Evolutionary conservation across 805 yeast species (phyloP), one percentile per base, ranked within the genome.

Genomic region (Hanseniaspora thailandica): DNA sequence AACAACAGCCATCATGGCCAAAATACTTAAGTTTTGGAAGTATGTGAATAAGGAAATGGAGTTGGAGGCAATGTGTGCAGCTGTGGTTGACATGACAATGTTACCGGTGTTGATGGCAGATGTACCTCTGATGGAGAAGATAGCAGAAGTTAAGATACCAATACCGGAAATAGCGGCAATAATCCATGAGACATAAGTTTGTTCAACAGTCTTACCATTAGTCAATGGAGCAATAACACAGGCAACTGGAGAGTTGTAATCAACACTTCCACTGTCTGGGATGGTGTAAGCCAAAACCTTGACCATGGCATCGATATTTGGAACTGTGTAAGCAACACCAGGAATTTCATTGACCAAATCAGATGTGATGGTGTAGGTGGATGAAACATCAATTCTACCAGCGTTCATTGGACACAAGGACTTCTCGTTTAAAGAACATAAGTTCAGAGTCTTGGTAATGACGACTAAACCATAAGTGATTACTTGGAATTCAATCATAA

Each of bases 1-100:
- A 20, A 86, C 77, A 30, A 90, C 97, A 54, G 94, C 96, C 88
- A 88, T 83, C 96, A 93, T 89, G 17, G 95, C 78, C 19, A 90
- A 83, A 56, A 90, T 81, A 20, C 97, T 96, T 60, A 93, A 74
- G 55, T 85, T 80, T 72, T 93, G 99, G 77, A 90, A 93, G 69
- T 93, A 93, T 52, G 88, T 80, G 69, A 93, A 93, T 57, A 93
- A 72, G 1, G 97, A 86, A 64, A 90, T 82, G 17, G 96, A 83
- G 70, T 93, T 93, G 19, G 96, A 84, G n/a, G 97, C 96, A 63
- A 93, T 88, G 65, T 93, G 97, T 3, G 96, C 89, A 2, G 98
- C 95, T 1, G 97, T 90, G 56, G 82, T 80, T 20, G 54, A 50
- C 47, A 50, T 43, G 22, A 20, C 47, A 36, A 28, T 35, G 30